These are phyloP conservation scores for Chytriomyces sp. DNA, from an alignment of 192 early-diverging fungal species.

Conservation along the genomic window DNA sequence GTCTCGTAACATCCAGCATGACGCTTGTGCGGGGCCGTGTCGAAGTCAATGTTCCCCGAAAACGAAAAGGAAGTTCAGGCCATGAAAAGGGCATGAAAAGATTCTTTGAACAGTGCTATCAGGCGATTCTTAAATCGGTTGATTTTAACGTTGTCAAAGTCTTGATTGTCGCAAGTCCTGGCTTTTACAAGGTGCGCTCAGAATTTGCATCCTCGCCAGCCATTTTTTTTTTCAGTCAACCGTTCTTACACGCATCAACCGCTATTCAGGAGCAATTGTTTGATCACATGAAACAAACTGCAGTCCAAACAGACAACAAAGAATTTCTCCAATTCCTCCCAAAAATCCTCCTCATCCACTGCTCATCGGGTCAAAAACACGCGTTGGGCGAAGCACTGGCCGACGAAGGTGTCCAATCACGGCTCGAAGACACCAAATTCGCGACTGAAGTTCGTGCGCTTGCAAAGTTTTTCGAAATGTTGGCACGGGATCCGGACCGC, in stretches of 20 bases:
- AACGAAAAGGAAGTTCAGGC: conserved; percentile 82
- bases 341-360: conserved; percentile 90
- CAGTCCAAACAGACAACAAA: conserved; percentile 81
- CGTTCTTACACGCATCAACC: too few species aligned
- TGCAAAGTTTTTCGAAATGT: conserved; percentile 87
- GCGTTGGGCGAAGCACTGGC: conserved; percentile 92
- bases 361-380: conserved; percentile 95
- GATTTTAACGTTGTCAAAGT: conserved; percentile 94
- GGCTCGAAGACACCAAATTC: conserved; percentile 90
- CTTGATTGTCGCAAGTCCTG: conserved; percentile 95
- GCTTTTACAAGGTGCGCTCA: conserved; percentile 79
- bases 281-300: conserved; percentile 83
- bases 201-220: neutral
- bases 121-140: conserved; percentile 74
- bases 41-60: conserved; percentile 89
- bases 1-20: conserved; percentile 93
- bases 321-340: conserved; percentile 78
- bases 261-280: conserved; percentile 78
- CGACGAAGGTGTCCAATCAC: conserved; percentile 76
- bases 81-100: conserved; percentile 79
- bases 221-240: too few species aligned
- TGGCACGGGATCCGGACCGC: conserved; percentile 83
- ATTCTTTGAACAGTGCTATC: conserved; percentile 92
- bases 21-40: conserved; percentile 93
- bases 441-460: conserved; percentile 82